Conservation (phyloP, 192 early-diverging fungal genomes). For the Helicostylum pulchrum region DNA sequence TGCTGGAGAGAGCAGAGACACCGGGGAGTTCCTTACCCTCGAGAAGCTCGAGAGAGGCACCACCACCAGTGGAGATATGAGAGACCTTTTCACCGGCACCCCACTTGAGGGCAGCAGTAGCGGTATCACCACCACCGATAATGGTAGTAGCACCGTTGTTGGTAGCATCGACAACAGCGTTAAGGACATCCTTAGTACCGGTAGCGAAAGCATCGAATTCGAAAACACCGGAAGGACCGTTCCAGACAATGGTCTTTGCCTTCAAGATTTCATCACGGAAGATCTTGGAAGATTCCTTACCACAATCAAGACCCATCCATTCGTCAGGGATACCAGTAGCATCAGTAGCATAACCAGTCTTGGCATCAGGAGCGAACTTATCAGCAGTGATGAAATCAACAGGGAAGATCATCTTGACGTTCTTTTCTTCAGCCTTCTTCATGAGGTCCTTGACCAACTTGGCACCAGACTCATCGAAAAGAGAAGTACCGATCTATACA, state of each 20-base stretch:
- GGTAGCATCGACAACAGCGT: constrained; percentile 83
- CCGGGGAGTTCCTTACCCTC: constrained; percentile 92
- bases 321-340: constrained; percentile 81
- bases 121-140: constrained; percentile 97
- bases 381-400: constrained; percentile 88
- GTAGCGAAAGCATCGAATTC: constrained; percentile 91
- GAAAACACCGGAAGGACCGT: constrained; percentile 97
- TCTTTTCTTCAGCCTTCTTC: constrained; percentile 87
- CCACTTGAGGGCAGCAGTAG: constrained; percentile 93
- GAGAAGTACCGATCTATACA: constrained; percentile 79
- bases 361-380: constrained; percentile 80
- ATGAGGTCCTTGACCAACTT: constrained; percentile 78
- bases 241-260: constrained; percentile 97
- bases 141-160: constrained; percentile 85
- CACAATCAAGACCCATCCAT: constrained; percentile 94
- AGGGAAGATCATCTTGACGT: constrained; percentile 88
- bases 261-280: constrained; percentile 64
- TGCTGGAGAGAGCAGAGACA: constrained; percentile 66
- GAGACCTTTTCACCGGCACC: constrained; percentile 77
- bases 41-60: constrained; percentile 92
- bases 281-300: constrained; percentile 71
- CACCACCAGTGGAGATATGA: constrained; percentile 95
- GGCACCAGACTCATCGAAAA: constrained; percentile 87
- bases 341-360: constrained; percentile 83
- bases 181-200: constrained; percentile 81